Conservation (phyloP, 1,139 yeast genomes). For the Yamadazyma triangularis region DNA sequence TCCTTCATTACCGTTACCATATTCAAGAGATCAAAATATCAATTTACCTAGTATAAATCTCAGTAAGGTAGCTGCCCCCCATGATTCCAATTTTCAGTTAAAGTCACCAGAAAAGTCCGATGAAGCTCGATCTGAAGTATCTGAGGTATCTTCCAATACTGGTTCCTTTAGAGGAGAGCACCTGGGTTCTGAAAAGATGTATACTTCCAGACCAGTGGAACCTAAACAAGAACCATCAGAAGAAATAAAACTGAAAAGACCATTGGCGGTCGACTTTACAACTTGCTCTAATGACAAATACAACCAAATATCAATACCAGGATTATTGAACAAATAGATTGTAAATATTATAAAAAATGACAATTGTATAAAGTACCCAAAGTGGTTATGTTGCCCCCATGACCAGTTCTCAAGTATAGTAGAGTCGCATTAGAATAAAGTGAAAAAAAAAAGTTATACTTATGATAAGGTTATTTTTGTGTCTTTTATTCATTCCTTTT, state of each 20-base stretch:
- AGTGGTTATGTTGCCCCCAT: too few species aligned
- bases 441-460: neutral
- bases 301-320: constrained; percentile 30
- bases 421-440: too few species aligned
- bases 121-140: neutral
- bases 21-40: neutral
- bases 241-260: constrained; percentile 9
- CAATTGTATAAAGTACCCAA: too few species aligned
- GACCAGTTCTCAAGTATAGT: too few species aligned
- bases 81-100: neutral
- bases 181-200: neutral
- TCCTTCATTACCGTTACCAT: neutral
- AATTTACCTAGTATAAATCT: constrained; percentile 2
- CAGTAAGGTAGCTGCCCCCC: neutral
- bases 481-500: too few species aligned
- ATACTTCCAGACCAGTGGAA: neutral
- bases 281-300: constrained; percentile 11
- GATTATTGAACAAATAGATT: constrained; percentile 19
- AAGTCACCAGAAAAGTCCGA: neutral
- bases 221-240: constrained; percentile 11
- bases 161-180: too few species aligned
- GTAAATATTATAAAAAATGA: too few species aligned
- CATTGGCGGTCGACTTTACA: constrained; percentile 32
- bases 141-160: neutral
- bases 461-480: too few species aligned